Evolutionary conservation across 495 filamentous ascomycete species (phyloP), one percentile per base, ranked within the genome.

Genomic region (Cercophora scortea): DNA sequence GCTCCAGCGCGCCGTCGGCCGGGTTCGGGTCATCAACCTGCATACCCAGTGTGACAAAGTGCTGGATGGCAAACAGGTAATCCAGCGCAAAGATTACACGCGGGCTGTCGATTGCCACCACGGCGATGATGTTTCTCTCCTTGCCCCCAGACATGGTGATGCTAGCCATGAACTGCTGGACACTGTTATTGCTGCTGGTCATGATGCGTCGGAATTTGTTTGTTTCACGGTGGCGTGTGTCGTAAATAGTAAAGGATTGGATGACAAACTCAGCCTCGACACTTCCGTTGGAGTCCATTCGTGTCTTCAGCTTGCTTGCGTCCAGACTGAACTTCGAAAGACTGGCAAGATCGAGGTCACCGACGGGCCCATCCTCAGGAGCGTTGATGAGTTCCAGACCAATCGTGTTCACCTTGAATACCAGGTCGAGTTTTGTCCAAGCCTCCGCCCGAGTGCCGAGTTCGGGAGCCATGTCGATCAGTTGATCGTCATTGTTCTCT

Each of bases 201-300:
- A 98, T 97, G 68, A 97, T 95, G 65, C 94, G 95, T 42, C 89
- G 81, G 78, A 92, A 98, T 66, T 96, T 96, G 68, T 96, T 97
- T 8, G 83, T 88, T 54, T 93, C 90, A 43, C 81, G 76, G 32
- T 80, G 83, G 45, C 93, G 84, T 55, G 87, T 96, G 62, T 98
- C 93, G 44, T 84, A 81, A 57, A 97, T 95, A 0, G 91, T 95
- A 65, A 98, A 94, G 0, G 93, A 93, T 53, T 95, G 87, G 25
- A 97, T 89, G 45, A 96, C 73, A 19, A 98, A 79, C 66, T 98
- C 94, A 1, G 92, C 91, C 65, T 98, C 93, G 15, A 98, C 63
- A 10, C 91, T 90, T 16, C 87, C 85, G 70, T 98, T 90, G 25
- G 85, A 93, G 57, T 95, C 80, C 87, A 97, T 93, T n/a, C 89